Base-by-base conservation (phyloP, 192 early-diverging fungal species). In the Physocladia obscura region DNA sequence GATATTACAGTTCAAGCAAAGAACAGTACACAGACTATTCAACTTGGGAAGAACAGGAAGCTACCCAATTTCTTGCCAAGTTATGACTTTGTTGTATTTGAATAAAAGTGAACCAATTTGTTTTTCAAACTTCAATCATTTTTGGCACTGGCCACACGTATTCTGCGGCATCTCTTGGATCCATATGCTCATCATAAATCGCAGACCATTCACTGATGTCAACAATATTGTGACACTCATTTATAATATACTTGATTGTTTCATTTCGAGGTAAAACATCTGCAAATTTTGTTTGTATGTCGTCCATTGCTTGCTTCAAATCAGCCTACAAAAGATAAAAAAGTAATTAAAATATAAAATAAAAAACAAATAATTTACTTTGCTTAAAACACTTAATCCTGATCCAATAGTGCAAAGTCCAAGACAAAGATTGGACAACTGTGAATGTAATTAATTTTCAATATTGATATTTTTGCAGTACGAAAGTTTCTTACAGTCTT, bases 291-390 rank as follows among this genome's bases (percentile, higher is more conserved):
- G 27, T 50, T 3, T 52, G 27, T 3, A 80, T 54, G 32, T 76
- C 78, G 24, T 80, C 78, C 56, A 80, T 57, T 0, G 69, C 75
- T 24, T 63, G 22, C 49, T 80, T 80, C 13, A 80, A 67, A 24
- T 80, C 78, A 17, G 30, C 49, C 78, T 80, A 30, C 31, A 15
- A n/a, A 30, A 26, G 55, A 36, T 32, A 2, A 24, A 17, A 73
- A 36, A 40, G 26, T 32, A 21, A 56, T 4, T 31, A n/a, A 19
- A 24, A 21, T 29, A 38, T 57, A 1, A 13, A 38, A n/a, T 56
- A 13, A 8, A 13, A 34, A 55, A 63, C 1, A 44, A 40, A 24
- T 30, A 30, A 19, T 64, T 30, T 49, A 79, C 77, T 69, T 79
- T 79, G 32, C 44, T 71, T 58, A 79, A 62, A n/a, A 32, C 56